Percentiles rank a stretch among this genome's conserved stretches.
Evolutionary conservation across 805 yeast genomes (phyloP).

Genomic region (Candida yuanshanica): DNA sequence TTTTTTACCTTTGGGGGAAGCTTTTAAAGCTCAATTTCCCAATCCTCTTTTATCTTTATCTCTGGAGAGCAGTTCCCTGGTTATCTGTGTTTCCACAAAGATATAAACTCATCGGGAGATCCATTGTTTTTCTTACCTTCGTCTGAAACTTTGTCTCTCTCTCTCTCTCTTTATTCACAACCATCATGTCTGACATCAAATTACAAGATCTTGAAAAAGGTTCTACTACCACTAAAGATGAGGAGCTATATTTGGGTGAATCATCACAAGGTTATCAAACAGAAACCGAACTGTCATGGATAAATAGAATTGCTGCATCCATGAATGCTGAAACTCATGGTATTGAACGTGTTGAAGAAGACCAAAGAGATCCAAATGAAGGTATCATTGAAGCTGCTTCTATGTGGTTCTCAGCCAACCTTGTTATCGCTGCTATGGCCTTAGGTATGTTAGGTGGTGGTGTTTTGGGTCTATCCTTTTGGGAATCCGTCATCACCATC

Average conservation of each 20-base stretch:
- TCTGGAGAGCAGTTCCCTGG: not conserved
- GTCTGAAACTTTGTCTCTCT: not conserved
- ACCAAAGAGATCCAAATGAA: constrained; percentile 65
- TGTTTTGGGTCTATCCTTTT: constrained; percentile 63
- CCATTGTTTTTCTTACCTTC: not conserved
- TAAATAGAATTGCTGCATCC: constrained; percentile 21
- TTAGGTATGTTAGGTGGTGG: constrained; percentile 69
- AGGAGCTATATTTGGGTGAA: constrained; percentile 19
- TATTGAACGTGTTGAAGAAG: constrained; percentile 74
- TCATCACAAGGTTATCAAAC: constrained; percentile 16
- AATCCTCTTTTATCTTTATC: not conserved
- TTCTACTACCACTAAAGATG: constrained; percentile 6
- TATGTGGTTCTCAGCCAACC: constrained; percentile 89
- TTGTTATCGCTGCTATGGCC: constrained; percentile 79
- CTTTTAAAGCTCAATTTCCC: not conserved
- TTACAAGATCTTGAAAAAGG: constrained; percentile 21
- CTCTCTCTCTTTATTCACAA: not conserved
- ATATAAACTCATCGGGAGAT: not conserved
- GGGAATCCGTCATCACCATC: constrained; percentile 61
- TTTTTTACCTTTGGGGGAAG: not conserved
- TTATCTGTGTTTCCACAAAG: not conserved
- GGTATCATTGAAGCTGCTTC: constrained; percentile 61
- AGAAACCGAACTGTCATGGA: constrained; percentile 8
- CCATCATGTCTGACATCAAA: constrained; percentile 12
- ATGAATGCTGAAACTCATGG: constrained; percentile 60